phyloP scores from a whole-genome alignment of 2,329 filamentous ascomycete genomes.

The Fusarium chuoi region DNA sequence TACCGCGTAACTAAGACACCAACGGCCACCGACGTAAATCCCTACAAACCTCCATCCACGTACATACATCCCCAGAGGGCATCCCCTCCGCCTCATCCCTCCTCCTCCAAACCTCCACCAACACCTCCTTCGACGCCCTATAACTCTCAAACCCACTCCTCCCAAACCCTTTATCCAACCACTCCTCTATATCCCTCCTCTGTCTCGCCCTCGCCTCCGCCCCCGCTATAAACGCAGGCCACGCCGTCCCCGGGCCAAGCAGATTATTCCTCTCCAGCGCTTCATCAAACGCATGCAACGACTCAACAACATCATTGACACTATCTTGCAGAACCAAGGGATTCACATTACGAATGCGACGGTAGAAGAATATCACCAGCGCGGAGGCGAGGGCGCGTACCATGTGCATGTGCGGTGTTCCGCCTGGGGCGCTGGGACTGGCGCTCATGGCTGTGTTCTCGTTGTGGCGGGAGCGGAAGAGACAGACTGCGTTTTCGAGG shows the following conservation, averaged over 20 bases:
- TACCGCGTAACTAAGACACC: neutral
- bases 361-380: constrained; percentile 36
- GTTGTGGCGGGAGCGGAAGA: constrained; percentile 27
- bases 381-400: constrained; percentile 33
- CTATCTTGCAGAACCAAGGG: constrained; percentile 33
- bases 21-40: constrained; percentile 34
- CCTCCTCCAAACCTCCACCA: constrained; percentile 36
- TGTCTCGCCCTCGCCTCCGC: constrained; percentile 34
- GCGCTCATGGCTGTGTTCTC: neutral
- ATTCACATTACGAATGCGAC: constrained; percentile 37
- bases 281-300: constrained; percentile 28
- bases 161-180: constrained; percentile 34
- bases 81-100: constrained; percentile 27
- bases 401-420: constrained; percentile 39
- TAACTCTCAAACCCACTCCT: constrained; percentile 39
- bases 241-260: constrained; percentile 33
- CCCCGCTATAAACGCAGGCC: constrained; percentile 36
- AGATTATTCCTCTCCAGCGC: constrained; percentile 31
- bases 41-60: constrained; percentile 42
- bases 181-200: constrained; percentile 25
- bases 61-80: constrained; percentile 21
- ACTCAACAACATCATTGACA: constrained; percentile 33
- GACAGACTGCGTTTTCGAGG: constrained; percentile 35
- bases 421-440: constrained; percentile 11
- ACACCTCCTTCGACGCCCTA: constrained; percentile 24